A percentile compares a stretch with the other conserved stretches of the same genome.
Conservation (phyloP, 768 basidiomycete species). For the Trametes elegans region DNA sequence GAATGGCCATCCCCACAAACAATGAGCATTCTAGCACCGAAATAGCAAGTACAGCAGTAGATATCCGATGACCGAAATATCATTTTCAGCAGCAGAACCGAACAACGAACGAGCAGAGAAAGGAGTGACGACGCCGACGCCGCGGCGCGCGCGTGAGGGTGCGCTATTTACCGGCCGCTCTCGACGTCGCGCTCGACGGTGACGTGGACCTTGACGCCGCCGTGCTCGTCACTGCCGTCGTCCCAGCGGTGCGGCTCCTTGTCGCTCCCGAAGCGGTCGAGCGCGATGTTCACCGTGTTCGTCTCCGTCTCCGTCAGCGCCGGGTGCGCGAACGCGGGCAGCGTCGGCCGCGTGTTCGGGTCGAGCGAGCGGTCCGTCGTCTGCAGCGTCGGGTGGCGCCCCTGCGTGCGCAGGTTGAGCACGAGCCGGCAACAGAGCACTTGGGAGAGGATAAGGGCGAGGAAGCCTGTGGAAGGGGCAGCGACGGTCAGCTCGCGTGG, state of each 20-base stretch:
- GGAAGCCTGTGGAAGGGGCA: not conserved
- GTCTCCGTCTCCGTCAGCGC: not conserved
- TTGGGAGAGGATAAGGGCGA: conserved; percentile 8
- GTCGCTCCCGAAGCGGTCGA: conserved; percentile 6
- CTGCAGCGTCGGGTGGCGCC: not conserved
- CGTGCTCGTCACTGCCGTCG: not conserved
- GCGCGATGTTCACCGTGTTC: not conserved
- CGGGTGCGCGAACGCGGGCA: not conserved
- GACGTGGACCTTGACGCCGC: conserved; percentile 7
- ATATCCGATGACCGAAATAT: too few species aligned
- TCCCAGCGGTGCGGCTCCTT: not conserved
- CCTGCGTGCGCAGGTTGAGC: conserved; percentile 7
- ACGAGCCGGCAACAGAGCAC: conserved; percentile 13
- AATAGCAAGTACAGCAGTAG: too few species aligned
- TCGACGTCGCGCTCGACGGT: conserved; percentile 6
- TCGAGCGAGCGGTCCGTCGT: not conserved
- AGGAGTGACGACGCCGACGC: too few species aligned
- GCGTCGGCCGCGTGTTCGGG: not conserved
- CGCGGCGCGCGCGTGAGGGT: too few species aligned
- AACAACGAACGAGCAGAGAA: too few species aligned
- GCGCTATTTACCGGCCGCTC: too few species aligned
- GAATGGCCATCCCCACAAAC: too few species aligned
- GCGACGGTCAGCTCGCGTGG: not conserved
- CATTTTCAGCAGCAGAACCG: too few species aligned
- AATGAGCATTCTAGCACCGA: too few species aligned